Percentiles rank a stretch among this genome's conserved stretches.
Evolutionary conservation across 768 basidiomycete species (phyloP).

Genomic region (Leccinum variicolor): DNA sequence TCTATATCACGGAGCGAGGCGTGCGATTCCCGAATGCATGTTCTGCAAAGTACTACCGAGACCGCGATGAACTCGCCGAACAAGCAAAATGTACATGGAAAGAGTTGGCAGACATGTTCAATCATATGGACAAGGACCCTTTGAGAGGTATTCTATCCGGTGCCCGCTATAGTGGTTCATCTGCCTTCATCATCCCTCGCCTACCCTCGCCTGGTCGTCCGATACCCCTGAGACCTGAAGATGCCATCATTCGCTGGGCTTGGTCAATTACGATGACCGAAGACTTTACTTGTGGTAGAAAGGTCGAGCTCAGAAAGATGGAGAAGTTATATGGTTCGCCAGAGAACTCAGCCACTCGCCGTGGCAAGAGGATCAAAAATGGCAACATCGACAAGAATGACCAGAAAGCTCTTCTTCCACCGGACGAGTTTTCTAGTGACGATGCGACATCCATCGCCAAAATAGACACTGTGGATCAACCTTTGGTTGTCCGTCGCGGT

Average conservation of each 20-base stretch:
- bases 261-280: conserved; percentile 21
- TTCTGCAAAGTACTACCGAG: conserved; percentile 13
- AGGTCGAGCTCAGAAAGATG: neutral
- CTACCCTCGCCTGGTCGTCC: conserved; percentile 23
- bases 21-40: conserved; percentile 27
- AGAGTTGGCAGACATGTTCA: conserved; percentile 20
- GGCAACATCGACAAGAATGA: neutral
- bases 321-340: neutral
- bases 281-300: neutral
- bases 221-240: conserved; percentile 15
- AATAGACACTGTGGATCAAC: conserved; percentile 11
- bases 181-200: conserved; percentile 23
- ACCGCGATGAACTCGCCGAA: conserved; percentile 26
- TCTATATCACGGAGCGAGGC: conserved; percentile 29
- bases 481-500: conserved; percentile 7
- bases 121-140: conserved; percentile 6
- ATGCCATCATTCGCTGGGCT: conserved; percentile 17
- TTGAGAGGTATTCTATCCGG: neutral
- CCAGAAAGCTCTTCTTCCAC: conserved; percentile 9
- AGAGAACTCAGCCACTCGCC: neutral
- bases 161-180: conserved; percentile 6
- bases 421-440: conserved; percentile 14
- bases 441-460: neutral
- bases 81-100: conserved; percentile 17
- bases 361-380: conserved; percentile 7